Evolutionary conservation across 768 basidiomycete genomes (phyloP), one percentile per base, ranked within the genome.

Genomic region (Suillus variegatus): DNA sequence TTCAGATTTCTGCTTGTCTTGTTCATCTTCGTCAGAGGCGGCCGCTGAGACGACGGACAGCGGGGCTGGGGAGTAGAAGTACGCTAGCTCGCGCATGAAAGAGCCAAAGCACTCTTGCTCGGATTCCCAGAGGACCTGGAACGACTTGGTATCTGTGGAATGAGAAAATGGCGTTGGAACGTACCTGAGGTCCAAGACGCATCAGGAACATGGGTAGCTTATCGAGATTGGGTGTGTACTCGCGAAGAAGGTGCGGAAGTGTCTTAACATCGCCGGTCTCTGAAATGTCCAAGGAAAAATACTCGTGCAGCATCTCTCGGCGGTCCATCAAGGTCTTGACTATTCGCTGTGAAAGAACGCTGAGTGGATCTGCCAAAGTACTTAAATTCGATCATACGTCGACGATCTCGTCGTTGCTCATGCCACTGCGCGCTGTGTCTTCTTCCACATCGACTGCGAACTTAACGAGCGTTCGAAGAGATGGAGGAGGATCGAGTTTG

Each of bases 171-270:
- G 36, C 18, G 35, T 52, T 64, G 41, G 22, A 58, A 32, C 62
- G 1, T 64, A 94, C 95, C 84, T 92, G 90, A n/a, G 95, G 93
- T 0, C 94, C 96, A 7, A 97, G 85, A 49, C 95, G 85, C 89
- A 98, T 91, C 52, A 97, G 82, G 67, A 98, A 93, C 64, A 88
- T 82, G 0, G 97, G 97, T 9, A 99, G 80, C 70, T 94, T 92
- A 70, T 95, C 91, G 5, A 99, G 82, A 73, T 96, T 93, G 1
- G 97, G 97, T 7, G 91, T 91, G 73, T 93, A 98, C 51, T 93
- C 95, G 58, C 87, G 84, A 51, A 98, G 82, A 13, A 99, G 80
- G 56, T 95, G 81, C 0, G 97, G 97, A 14, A 99, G 73, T 64
- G 85, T 87, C 70, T 90, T 85, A n/a, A 99, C 78, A 28, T 80